These are phyloP conservation scores for Zymoseptoria tritici DNA, from an alignment of 2,329 filamentous ascomycete species.

Conservation along the genomic window DNA sequence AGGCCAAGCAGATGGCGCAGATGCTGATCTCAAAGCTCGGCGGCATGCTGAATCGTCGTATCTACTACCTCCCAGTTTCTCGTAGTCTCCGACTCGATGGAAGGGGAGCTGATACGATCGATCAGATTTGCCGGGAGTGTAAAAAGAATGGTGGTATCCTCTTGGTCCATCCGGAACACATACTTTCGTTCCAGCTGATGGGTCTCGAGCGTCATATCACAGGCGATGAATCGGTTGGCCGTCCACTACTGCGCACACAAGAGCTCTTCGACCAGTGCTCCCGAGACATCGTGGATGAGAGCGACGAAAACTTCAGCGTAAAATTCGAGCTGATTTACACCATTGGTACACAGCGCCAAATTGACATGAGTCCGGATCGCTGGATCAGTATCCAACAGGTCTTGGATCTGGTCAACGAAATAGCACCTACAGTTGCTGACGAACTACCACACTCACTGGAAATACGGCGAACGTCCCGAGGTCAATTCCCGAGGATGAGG, in stretches of 20 bases:
- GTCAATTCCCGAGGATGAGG: no score
- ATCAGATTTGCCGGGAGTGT: conserved; percentile 39
- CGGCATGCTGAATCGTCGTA: conserved; percentile 45
- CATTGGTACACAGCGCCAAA: conserved; percentile 33
- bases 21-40: conserved; percentile 50
- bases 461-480: no score
- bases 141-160: conserved; percentile 45
- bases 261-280: conserved; percentile 42
- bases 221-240: conserved; percentile 34
- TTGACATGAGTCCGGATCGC: conserved; percentile 35
- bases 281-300: conserved; percentile 60
- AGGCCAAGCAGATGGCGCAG: conserved; percentile 52
- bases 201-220: conserved; percentile 52
- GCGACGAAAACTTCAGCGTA: conserved; percentile 37
- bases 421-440: conserved; percentile 28
- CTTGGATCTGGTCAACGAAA: conserved; percentile 24
- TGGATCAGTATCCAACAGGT: conserved; percentile 34
- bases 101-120: no score
- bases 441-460: no score
- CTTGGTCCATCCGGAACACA: conserved; percentile 55
- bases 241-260: conserved; percentile 46
- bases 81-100: conserved; percentile 47
- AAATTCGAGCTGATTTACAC: conserved; percentile 40
- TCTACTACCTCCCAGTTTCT: conserved; percentile 54
- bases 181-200: conserved; percentile 58